phyloP scores from a whole-genome alignment of 805 yeast genomes.

The Yamadazyma akitaensis region DNA sequence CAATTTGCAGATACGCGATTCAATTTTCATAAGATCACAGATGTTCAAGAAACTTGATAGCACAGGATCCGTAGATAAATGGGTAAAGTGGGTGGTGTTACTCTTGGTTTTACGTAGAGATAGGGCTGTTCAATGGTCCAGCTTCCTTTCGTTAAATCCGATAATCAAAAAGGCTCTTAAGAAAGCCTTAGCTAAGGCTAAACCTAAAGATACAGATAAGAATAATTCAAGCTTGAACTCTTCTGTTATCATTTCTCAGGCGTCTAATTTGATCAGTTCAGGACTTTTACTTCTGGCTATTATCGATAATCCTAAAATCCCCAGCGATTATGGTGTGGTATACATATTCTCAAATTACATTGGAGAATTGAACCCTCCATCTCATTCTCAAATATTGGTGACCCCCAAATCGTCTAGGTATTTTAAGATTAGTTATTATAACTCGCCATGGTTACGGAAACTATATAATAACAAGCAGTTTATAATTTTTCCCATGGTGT shows the following conservation, averaged over 20 bases:
- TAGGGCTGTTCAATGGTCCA: slow-evolving; percentile 26
- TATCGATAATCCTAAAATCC: slow-evolving; percentile 22
- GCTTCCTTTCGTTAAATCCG: slow-evolving; percentile 33
- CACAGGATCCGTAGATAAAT: slow-evolving; percentile 16
- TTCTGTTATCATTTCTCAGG: slow-evolving; percentile 1
- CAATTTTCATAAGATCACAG: slow-evolving; percentile 1
- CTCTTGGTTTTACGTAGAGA: slow-evolving; percentile 22
- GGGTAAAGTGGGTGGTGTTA: slow-evolving; percentile 27
- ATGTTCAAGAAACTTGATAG: slow-evolving; percentile 4
- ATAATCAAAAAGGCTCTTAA: slow-evolving; percentile 17
- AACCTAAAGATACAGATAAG: background rate
- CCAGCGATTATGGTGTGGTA: slow-evolving; percentile 37
- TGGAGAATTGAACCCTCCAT: slow-evolving; percentile 32
- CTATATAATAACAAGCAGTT: slow-evolving; percentile 30
- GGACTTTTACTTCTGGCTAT: slow-evolving; percentile 20
- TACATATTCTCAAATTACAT: slow-evolving; percentile 30
- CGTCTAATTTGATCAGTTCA: slow-evolving; percentile 12
- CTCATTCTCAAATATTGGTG: slow-evolving; percentile 25
- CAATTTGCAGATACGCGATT: background rate
- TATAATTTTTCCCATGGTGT: slow-evolving; percentile 33
- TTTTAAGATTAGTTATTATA: slow-evolving; percentile 24
- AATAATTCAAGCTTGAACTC: background rate
- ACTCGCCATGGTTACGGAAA: slow-evolving; percentile 16
- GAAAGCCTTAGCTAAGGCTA: background rate
- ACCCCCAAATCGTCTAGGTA: slow-evolving; percentile 25